Base-by-base conservation (phyloP, 2,329 filamentous ascomycete genomes). In the Zalaria sp. region DNA sequence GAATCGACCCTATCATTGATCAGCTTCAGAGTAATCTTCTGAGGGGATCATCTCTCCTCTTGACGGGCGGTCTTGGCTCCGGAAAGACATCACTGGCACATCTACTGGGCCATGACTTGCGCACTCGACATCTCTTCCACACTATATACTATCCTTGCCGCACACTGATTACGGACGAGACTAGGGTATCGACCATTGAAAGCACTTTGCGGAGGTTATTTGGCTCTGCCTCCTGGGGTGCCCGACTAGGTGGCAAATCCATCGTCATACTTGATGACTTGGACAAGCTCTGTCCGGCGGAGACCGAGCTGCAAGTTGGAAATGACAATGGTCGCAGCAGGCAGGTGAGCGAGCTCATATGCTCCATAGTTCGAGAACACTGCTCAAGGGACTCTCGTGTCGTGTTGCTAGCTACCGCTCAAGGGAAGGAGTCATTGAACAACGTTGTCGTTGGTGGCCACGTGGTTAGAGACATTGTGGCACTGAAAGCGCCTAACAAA, bases 311-410 rank as follows among this genome's bases (percentile, higher is more conserved):
- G 8, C 86, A 95, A 60, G 84, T 93, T 4, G 86, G 86, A 47
- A 88, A 87, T 45, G 87, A 96, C 51, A 96, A 98, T 54, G 85
- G 85, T 11, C 77, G 89, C 48, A 96, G 88, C 57, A 77, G 87
- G 29, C 88, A 96, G 53, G 77, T 95, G 43, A 94, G 88, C 56
- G 91, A 98, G 60, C 77, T 86, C 1, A 73, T 98, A 4, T 83
- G 84, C 56, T 77, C 82, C 1, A 79, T 91, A 49, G 83, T 89
- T 1, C 76, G 80, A 43, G 83, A 95, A 55, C 88, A 89, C 57
- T 94, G 88, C 57, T 77, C 76, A 1, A 72, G 77, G 47, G 80
- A 85, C 46, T 86, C 81, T 47, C 80, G 81, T 2, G 83, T 98
- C 9, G 84, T 94, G 4, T 63, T 98, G 40, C 69, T 98, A 6